A percentile compares a stretch with the other conserved stretches of the same genome.
Evolutionary conservation across 2,329 filamentous ascomycete genomes (phyloP).

Genomic region (Zymoseptoria pseudotritici): DNA sequence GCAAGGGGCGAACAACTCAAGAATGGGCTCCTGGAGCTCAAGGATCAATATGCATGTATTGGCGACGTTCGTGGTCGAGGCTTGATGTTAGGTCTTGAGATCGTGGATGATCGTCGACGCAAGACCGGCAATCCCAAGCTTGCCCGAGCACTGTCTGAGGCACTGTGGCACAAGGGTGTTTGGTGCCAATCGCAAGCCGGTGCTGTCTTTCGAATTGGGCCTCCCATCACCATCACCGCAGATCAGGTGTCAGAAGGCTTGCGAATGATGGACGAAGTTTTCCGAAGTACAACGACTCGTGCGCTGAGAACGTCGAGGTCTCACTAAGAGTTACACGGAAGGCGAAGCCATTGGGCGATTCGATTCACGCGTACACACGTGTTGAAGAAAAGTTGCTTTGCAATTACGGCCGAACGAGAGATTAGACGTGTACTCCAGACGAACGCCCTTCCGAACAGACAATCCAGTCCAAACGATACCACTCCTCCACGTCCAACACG

Average conservation of each 20-base stretch:
- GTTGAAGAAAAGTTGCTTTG: too few relatives aligned
- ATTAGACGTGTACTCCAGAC: too few relatives aligned
- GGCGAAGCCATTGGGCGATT: too few relatives aligned
- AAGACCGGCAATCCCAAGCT: slow-evolving; percentile 8
- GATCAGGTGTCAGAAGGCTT: neutral
- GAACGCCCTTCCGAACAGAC: too few relatives aligned
- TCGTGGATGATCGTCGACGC: slow-evolving; percentile 20
- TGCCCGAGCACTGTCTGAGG: neutral
- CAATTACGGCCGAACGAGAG: too few relatives aligned
- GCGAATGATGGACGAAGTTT: neutral
- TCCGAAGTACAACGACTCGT: too few relatives aligned
- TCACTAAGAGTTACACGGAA: too few relatives aligned
- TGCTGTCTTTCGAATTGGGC: neutral
- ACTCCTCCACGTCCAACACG: too few relatives aligned
- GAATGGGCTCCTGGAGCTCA: slow-evolving; percentile 15
- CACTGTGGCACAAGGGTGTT: neutral
- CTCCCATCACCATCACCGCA: neutral
- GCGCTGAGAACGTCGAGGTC: too few relatives aligned
- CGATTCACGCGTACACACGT: too few relatives aligned
- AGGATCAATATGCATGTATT: slow-evolving; percentile 24
- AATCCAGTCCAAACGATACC: too few relatives aligned
- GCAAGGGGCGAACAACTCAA: slow-evolving; percentile 21
- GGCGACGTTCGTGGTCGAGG: slow-evolving; percentile 27
- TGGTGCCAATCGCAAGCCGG: neutral
- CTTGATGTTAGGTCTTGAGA: slow-evolving; percentile 26